Evolutionary conservation across 2,329 filamentous ascomycete species (phyloP).

Genomic region (Sclerotinia minor): DNA sequence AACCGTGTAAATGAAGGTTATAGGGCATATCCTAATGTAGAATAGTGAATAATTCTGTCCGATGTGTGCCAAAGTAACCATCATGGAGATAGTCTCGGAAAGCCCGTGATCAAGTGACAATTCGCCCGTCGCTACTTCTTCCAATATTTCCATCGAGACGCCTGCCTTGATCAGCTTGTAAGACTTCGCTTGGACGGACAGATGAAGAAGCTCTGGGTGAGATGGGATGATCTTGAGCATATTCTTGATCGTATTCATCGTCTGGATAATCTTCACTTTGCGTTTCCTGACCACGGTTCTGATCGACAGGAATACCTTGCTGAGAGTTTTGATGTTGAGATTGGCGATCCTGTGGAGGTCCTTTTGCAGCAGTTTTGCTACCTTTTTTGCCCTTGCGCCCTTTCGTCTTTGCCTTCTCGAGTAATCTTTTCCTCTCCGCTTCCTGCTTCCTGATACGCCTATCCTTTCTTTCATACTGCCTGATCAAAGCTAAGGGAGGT

Average conservation of each 20-base stretch:
- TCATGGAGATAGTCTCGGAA: neutral
- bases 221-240: constrained; percentile 28
- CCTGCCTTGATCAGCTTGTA: constrained; percentile 11
- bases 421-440: constrained; percentile 78
- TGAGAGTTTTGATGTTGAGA: constrained; percentile 43
- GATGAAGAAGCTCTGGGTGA: constrained; percentile 11
- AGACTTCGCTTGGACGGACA: constrained; percentile 9
- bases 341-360: constrained; percentile 36
- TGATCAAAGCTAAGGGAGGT: constrained; percentile 79
- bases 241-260: constrained; percentile 53
- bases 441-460: constrained; percentile 78
- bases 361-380: constrained; percentile 52
- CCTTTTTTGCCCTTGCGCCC: constrained; percentile 85
- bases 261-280: constrained; percentile 52
- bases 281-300: constrained; percentile 43
- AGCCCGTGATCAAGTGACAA: constrained; percentile 10
- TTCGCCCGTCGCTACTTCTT: constrained; percentile 21
- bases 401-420: constrained; percentile 95
- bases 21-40: constrained; percentile 2
- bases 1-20: neutral
- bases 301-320: constrained; percentile 39
- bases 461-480: constrained; percentile 93
- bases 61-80: no score
- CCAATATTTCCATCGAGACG: constrained; percentile 8
- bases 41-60: constrained; percentile 2